Conservation (phyloP, 768 basidiomycete species). For the Hemileccinum impolitum region DNA sequence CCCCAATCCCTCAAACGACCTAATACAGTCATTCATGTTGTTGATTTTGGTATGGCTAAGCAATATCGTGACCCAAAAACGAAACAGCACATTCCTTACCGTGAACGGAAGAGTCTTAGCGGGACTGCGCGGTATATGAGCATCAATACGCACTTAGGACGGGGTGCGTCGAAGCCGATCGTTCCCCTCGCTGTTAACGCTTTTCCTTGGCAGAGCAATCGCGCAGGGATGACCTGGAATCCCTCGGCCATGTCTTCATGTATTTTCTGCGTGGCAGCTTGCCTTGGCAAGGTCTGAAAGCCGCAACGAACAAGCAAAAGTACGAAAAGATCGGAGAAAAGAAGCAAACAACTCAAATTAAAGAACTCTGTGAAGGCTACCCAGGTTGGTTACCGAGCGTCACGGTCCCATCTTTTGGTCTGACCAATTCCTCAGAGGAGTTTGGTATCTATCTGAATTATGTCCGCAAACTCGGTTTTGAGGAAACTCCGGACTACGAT, state of each 20-base stretch:
- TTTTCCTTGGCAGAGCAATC: constrained; percentile 63
- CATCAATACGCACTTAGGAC: constrained; percentile 97
- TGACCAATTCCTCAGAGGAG: constrained; percentile 63
- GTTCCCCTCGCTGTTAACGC: constrained; percentile 1
- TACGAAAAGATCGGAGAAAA: constrained; percentile 99
- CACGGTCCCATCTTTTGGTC: background rate
- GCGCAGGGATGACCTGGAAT: constrained; percentile 94
- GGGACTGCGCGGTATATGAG: constrained; percentile 99
- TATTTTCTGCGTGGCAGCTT: constrained; percentile 96
- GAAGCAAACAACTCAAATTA: constrained; percentile 98
- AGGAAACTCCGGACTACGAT: constrained; percentile 98
- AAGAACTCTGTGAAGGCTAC: constrained; percentile 93
- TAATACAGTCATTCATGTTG: constrained; percentile 75
- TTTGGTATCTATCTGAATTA: constrained; percentile 99
- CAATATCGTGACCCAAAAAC: constrained; percentile 99
- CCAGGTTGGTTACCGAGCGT: constrained; percentile 57
- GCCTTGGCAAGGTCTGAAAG: constrained; percentile 99
- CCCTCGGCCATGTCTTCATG: constrained; percentile 99
- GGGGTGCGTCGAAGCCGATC: constrained; percentile 54
- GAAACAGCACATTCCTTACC: constrained; percentile 98
- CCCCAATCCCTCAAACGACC: background rate
- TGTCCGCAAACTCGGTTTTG: constrained; percentile 97
- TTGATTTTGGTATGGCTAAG: constrained; percentile 99
- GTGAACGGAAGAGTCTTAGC: constrained; percentile 94
- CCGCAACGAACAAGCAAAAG: constrained; percentile 99